Evolutionary conservation across 192 early-diverging fungal species (phyloP), one percentile per base, ranked within the genome.

Genomic region (Umbelopsis isabellina): DNA sequence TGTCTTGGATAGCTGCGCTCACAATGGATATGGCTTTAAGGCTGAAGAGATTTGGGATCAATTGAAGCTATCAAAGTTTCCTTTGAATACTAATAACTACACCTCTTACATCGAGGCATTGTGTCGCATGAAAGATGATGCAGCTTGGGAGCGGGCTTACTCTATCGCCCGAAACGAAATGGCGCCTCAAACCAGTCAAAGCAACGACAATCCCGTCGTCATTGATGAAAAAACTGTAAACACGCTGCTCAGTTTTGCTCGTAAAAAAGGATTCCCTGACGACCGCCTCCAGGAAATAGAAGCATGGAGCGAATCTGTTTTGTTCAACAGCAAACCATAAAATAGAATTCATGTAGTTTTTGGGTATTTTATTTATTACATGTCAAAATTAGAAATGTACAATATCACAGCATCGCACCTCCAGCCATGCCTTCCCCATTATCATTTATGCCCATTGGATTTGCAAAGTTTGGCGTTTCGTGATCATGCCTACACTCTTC

Each of bases 401-500:
- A 61, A 61, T 61, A 61, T 61, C 25, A 61, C 30, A 18, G 18
- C 25, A 61, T 16, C 30, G 27, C 33, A 7, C 30, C 55, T 33
- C 55, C 55, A 35, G 55, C 55, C 55, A 61, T 61, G 55, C 55
- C 55, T 61, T 35, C 41, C 15, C 66, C 66, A 20, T 49, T 49
- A 46, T 49, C 66, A 27, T 27, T 47, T 47, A 69, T 51, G 13
- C 51, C 21, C 70, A 81, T 70, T 2, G 80, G 80, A 21, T 78
- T 75, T 7, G 80, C 76, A n/a, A 67, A 73, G 25, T 81, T 81
- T 18, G 80, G 78, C 7, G 76, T 78, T 65, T 87, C 83, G 69
- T 85, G 86, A 49, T 88, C 86, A 52, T 86, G 85, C 30, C 84
- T 72, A 69, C 89, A 90, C 75, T 90, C 89, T 61, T 86, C 85